Evolutionary conservation across 2,329 filamentous ascomycete species (phyloP).

Genomic region (Penicillium sp.): DNA sequence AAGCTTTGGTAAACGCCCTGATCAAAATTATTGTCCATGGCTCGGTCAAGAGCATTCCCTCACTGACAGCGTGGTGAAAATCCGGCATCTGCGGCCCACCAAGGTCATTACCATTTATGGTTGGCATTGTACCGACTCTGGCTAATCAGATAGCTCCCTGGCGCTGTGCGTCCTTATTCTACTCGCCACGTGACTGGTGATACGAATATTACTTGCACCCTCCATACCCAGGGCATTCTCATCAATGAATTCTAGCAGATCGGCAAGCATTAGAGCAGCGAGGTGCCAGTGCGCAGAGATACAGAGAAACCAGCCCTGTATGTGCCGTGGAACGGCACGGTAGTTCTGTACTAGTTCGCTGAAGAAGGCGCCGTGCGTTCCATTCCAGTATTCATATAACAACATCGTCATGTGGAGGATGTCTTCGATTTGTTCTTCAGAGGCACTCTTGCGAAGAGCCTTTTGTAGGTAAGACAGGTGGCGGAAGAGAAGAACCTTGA

Average conservation of each 20-base stretch:
- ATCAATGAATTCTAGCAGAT: neutral
- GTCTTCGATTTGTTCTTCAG: neutral
- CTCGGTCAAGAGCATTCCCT: neutral
- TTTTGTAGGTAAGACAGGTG: neutral
- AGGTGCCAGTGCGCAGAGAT: neutral
- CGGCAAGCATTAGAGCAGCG: neutral
- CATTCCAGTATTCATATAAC: neutral
- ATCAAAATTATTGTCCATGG: neutral
- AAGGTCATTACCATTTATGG: neutral
- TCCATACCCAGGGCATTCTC: neutral
- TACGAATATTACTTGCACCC: neutral
- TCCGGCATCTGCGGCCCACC: neutral
- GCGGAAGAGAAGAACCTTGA: neutral
- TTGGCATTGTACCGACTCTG: neutral
- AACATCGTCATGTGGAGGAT: neutral
- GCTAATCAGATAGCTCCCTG: neutral
- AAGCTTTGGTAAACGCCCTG: neutral
- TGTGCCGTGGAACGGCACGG: neutral
- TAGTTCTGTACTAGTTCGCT: neutral
- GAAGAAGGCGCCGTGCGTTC: neutral
- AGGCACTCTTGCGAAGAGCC: neutral
- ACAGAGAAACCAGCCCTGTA: neutral
- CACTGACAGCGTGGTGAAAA: neutral
- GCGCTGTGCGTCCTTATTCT: neutral
- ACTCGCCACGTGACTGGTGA: neutral